Base-by-base conservation (phyloP, 2,329 filamentous ascomycete genomes). In the Furcasterigmium sp. region DNA sequence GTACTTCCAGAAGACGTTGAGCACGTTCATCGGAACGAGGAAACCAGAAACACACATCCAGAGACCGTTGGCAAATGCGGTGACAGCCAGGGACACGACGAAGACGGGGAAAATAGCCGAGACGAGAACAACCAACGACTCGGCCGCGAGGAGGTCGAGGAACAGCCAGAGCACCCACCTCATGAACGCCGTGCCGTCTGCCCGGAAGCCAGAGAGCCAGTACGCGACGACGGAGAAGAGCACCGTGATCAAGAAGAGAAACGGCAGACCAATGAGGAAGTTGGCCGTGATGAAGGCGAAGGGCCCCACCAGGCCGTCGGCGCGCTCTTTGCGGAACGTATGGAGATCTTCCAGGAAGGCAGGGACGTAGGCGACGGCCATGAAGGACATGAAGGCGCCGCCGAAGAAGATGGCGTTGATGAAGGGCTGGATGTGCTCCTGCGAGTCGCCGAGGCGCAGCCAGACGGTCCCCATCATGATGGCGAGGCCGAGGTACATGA, bases 31-130 rank as follows among this genome's bases (percentile, higher is more conserved):
- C 3, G 80, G 75, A 2, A 94, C 87, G 61, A 94, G 75, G 66
- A 94, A 94, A 1, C 89, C 89, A 41, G 84, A 80, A 2, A 91
- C 86, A 41, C 78, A 82, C 88, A 94, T 94, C 88, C 88, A 95
- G 7, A 95, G 70, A 0, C 88, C 89, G 62, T 95, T 95, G 18
- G 86, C 84, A 56, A 94, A 94, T 1, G 89, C 88, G 0, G 86
- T 85, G 2, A 89, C 70, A 1, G 89, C 88, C 1, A 94, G 77
- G 0, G 86, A 73, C 36, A 91, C 77, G 39, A 94, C 88, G 51
- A 94, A 94, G 48, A 82, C 84, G 0, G 87, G 87, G 50, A 90
- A 82, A 2, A 93, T 60, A 1, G 76, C 79, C 1, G 82, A 79
- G 18, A 93, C 70, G 21, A 94, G 70, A 3, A 95, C 86, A 19